phyloP scores from a whole-genome alignment of 306 rosid genomes.

The Cicer bijugum region DNA sequence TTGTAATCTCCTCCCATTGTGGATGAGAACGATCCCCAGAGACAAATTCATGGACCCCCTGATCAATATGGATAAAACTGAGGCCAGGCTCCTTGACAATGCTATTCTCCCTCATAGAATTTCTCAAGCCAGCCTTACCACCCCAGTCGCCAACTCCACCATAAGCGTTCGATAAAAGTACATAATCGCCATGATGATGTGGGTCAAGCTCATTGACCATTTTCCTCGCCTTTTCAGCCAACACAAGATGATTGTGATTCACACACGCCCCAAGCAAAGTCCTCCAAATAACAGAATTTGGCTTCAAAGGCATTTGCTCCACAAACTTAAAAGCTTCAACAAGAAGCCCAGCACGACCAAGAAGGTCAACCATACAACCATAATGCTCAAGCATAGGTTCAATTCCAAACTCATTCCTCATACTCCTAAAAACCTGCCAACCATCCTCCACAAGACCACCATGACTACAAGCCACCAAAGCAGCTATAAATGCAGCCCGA shows the following conservation, averaged over 20 bases:
- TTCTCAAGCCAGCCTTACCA: slow-evolving; percentile 56
- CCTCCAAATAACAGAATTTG: slow-evolving; percentile 69
- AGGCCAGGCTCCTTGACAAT: slow-evolving; percentile 60
- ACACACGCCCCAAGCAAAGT: slow-evolving; percentile 72
- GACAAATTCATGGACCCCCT: slow-evolving; percentile 59
- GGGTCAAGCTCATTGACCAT: slow-evolving; percentile 58
- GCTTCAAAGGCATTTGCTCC: slow-evolving; percentile 55
- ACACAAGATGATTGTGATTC: slow-evolving; percentile 51
- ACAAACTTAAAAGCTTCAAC: slow-evolving; percentile 64
- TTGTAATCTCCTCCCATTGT: slow-evolving; percentile 51
- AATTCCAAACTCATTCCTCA: slow-evolving; percentile 45
- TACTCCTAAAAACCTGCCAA: slow-evolving; percentile 49
- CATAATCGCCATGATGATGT: slow-evolving; percentile 60
- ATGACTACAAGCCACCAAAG: slow-evolving; percentile 72
- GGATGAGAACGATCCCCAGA: slow-evolving; percentile 65
- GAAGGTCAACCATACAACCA: slow-evolving; percentile 72
- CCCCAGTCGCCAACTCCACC: slow-evolving; percentile 67
- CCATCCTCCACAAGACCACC: slow-evolving; percentile 67
- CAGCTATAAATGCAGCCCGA: slow-evolving; percentile 43
- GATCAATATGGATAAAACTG: slow-evolving; percentile 58
- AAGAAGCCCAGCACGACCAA: slow-evolving; percentile 63
- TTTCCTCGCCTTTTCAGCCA: slow-evolving; percentile 63
- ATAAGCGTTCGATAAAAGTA: slow-evolving; percentile 64
- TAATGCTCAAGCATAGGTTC: slow-evolving; percentile 64
- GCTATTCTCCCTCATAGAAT: slow-evolving; percentile 57